Evolutionary conservation across 2,329 filamentous ascomycete species (phyloP).

Genomic region (Rutstroemia sydowiana): DNA sequence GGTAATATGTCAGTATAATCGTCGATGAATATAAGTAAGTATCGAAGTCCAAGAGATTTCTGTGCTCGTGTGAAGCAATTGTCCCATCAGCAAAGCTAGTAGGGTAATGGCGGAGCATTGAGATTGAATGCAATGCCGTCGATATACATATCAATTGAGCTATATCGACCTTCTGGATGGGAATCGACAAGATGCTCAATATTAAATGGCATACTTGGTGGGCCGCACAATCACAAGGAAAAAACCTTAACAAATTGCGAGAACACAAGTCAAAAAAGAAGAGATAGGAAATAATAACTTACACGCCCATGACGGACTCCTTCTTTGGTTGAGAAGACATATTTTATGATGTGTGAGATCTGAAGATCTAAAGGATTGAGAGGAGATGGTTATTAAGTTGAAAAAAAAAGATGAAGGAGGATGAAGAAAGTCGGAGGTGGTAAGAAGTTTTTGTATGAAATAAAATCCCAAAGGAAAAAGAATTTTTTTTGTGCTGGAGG

Average conservation of each 20-base stretch:
- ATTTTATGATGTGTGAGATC: conserved; percentile 26
- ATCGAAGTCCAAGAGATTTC: conserved; percentile 10
- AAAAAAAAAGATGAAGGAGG: conserved; percentile 18
- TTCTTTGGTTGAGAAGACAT: conserved; percentile 48
- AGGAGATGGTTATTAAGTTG: conserved; percentile 43
- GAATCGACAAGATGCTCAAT: no score
- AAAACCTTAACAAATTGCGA: no score
- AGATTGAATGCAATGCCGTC: no score
- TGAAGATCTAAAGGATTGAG: conserved; percentile 48
- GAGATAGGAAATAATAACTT: conserved; percentile 33
- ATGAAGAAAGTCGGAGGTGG: conserved; percentile 20
- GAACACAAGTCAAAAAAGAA: background rate
- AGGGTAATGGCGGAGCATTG: background rate
- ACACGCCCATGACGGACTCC: conserved; percentile 60
- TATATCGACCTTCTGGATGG: no score
- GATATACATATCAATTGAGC: no score
- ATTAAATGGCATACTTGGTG: no score
- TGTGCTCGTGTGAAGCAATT: conserved; percentile 19
- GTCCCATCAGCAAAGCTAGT: background rate
- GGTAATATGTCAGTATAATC: conserved; percentile 21
- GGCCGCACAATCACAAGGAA: conserved; percentile 12
- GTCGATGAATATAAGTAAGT: conserved; percentile 3
- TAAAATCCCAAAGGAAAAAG: conserved; percentile 7
- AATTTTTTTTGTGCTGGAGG: conserved; percentile 21
- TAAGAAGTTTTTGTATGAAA: conserved; percentile 15